Evolutionary conservation across 2,329 filamentous ascomycete genomes (phyloP).

Genomic region (Claviceps sp.): DNA sequence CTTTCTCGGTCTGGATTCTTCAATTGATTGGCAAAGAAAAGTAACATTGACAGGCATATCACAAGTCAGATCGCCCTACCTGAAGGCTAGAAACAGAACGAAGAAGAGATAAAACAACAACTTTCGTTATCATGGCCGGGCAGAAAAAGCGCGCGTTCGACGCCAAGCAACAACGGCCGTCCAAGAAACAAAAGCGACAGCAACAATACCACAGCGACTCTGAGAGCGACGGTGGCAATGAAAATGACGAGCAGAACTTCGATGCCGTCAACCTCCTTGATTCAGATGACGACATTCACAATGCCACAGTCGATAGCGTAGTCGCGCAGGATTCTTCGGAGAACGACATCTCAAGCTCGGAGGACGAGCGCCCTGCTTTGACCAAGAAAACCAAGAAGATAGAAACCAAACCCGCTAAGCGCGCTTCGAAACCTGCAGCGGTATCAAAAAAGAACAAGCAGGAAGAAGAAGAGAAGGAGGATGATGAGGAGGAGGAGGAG

Average conservation of each 20-base stretch:
- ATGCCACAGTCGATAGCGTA: slow-evolving; percentile 37
- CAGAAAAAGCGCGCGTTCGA: slow-evolving; percentile 21
- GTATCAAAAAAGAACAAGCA: slow-evolving; percentile 14
- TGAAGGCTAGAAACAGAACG: not conserved
- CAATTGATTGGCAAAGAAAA: not conserved
- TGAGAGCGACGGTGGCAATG: slow-evolving; percentile 22
- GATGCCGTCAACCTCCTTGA: slow-evolving; percentile 40
- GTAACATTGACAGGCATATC: not conserved
- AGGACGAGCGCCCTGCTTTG: slow-evolving; percentile 17
- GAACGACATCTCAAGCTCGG: slow-evolving; percentile 20
- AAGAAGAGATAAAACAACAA: slow-evolving; percentile 3
- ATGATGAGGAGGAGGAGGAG: slow-evolving; percentile 17
- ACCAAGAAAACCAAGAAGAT: slow-evolving; percentile 11
- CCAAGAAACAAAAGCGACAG: slow-evolving; percentile 40
- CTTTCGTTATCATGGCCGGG: slow-evolving; percentile 18
- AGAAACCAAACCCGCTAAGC: slow-evolving; percentile 11
- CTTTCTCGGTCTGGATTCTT: not conserved
- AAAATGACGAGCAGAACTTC: slow-evolving; percentile 27
- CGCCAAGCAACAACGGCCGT: slow-evolving; percentile 24
- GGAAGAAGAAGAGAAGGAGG: slow-evolving; percentile 13
- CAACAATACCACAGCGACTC: slow-evolving; percentile 38
- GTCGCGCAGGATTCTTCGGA: slow-evolving; percentile 8
- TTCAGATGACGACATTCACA: slow-evolving; percentile 44
- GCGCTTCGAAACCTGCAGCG: slow-evolving; percentile 1
- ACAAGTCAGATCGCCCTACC: not conserved